Evolutionary conservation across 2,329 filamentous ascomycete genomes (phyloP), one percentile per base, ranked within the genome.

Genomic region (Diaporthe sp.): DNA sequence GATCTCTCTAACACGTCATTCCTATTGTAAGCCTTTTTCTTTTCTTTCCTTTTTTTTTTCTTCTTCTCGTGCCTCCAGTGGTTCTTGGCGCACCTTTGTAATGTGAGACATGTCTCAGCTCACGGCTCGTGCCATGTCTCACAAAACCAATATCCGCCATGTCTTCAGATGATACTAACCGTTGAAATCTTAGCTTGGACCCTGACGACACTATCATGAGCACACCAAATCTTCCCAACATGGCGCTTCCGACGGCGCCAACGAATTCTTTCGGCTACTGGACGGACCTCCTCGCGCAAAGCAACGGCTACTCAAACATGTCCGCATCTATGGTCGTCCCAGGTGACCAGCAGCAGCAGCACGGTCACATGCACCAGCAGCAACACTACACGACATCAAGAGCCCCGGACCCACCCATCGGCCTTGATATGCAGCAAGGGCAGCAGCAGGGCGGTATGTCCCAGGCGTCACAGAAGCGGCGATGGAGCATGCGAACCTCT

Each of bases 181-280:
- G 39, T 65, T 51, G 42, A 31, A 53, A 28, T 62, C 19, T 17
- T 71, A 77, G 75, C 70, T 70, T 77, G 44, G 75, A 77, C 62
- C 75, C 75, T 22, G 75, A 77, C n/a, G 75, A 77, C 39, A 77
- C 73, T 31, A 77, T 77, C 60, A 74, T 77, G 71, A 76, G 74
- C 28, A 74, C 76, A 58, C 76, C 76, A 44, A 70, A 76, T 6
- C 62, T 77, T 55, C 42, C 74, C 44, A 76, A 76, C 28, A 68
- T 77, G 42, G 74, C 67, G 46, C 58, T 76, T 57, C 75, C 73
- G 44, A 77, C 75, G 19, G 71, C 71, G 46, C 75, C 75, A n/a
- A 77, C 75, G 8, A 74, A 77, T 49, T 77, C 75, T 2, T 77
- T 77, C 61, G 75, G 75, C 49, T 77, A 77, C 73, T 77, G 75